Conservation (phyloP, 192 early-diverging fungal species). For the Coemansia sp. region DNA sequence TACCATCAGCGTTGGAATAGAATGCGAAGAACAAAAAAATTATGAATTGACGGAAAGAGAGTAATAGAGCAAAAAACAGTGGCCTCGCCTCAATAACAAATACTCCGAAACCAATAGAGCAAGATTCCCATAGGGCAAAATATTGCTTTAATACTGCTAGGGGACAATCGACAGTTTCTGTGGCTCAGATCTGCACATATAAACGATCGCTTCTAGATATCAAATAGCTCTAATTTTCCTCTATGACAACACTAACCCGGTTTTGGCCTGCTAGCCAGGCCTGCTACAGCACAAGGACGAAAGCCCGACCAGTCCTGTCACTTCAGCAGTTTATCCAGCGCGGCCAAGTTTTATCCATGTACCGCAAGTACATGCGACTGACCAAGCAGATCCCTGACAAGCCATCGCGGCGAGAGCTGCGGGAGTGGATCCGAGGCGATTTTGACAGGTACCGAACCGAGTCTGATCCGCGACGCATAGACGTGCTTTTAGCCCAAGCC, state of each 20-base stretch:
- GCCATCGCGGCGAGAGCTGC: constrained; percentile 25
- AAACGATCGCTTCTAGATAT: neutral
- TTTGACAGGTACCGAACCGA: constrained; percentile 43
- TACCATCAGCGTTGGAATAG: neutral
- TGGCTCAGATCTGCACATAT: neutral
- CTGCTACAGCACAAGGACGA: neutral
- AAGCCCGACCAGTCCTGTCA: constrained; percentile 16
- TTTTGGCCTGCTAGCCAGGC: neutral
- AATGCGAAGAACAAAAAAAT: neutral
- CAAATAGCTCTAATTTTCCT: neutral
- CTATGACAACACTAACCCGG: neutral
- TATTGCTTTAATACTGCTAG: neutral
- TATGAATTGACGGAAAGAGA: neutral
- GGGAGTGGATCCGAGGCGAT: constrained; percentile 46
- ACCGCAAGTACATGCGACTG: constrained; percentile 54
- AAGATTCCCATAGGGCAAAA: neutral
- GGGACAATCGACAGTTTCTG: neutral
- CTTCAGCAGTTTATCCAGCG: constrained; percentile 53
- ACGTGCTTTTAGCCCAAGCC: constrained; percentile 48
- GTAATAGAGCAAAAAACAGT: neutral
- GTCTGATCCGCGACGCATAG: constrained; percentile 34
- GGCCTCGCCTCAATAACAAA: neutral
- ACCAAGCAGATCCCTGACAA: constrained; percentile 43
- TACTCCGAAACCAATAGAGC: too few relatives aligned
- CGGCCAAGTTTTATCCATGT: constrained; percentile 46